Base-by-base conservation (phyloP, 2,329 filamentous ascomycete genomes). In the Decorospora gaudefroyi region DNA sequence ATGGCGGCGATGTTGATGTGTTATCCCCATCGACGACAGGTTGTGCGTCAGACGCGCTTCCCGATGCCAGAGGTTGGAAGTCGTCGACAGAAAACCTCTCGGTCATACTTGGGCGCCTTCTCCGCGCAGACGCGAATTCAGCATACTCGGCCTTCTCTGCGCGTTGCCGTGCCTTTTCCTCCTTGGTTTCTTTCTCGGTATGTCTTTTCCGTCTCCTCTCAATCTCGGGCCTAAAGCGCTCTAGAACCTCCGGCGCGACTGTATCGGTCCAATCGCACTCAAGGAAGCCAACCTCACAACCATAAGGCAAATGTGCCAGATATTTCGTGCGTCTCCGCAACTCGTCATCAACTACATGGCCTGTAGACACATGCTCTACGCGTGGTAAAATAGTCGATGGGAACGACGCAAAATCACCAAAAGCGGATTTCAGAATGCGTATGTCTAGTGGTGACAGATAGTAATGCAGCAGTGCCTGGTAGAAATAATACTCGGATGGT, bases 181-280 rank as follows among this genome's bases (percentile, higher is more conserved):
- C 91, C 47, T 88, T 85, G 0, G 80, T 81, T 47, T 89, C 88
- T 69, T 96, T 96, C 56, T 96, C 91, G 4, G 78, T 78, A 59
- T 95, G 90, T 40, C 81, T 80, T 69, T 86, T 90, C 42, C 90
- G 79, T 39, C 91, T 80, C 43, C 82, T 80, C 53, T 88, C 87
- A 39, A 93, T 86, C 47, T 96, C 90, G 0, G 77, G 72, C n/a
- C 79, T 76, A 70, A 96, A 96, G 1, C 79, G 78, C 26, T 83
- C 83, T n/a, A 96, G 75, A 3, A 88, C 80, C 36, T 88, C 85
- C 1, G 84, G 78, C 3, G 84, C 79, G 4, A 96, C 88, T 25
- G 93, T 88, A 55, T 95, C 90, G 3, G 88, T 90, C 91, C 91
- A 96, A 68, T 96, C 90, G 64, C 91, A 96, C 71, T 96, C 91